A percentile compares a stretch with the other conserved stretches of the same genome.
Evolutionary conservation across 257 asterid species (phyloP).

Genomic region (Galeopsis tetrahit): DNA sequence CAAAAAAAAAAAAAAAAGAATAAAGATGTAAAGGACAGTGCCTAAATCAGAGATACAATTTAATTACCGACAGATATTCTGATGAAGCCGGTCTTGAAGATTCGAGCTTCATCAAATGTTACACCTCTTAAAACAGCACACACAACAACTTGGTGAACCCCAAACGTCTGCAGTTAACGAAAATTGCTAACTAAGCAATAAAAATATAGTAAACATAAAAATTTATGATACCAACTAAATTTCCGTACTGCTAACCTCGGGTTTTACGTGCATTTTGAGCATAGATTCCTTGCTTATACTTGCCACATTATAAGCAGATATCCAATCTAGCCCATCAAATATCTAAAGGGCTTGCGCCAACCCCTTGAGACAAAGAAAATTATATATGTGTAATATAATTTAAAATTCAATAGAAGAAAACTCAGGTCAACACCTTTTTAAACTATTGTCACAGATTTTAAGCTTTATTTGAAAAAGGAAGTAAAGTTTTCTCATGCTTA

Average conservation of each 20-base stretch:
- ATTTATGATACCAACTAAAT: conserved; percentile 19
- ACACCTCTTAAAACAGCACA: conserved; percentile 94
- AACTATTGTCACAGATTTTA: not conserved
- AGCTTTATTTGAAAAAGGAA: not conserved
- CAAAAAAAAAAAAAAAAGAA: too few relatives aligned
- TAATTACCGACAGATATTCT: conserved; percentile 86
- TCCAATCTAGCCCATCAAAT: conserved; percentile 68
- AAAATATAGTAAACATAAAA: not conserved
- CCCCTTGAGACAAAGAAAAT: too few relatives aligned
- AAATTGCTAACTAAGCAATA: conserved; percentile 2
- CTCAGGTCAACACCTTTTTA: conserved; percentile 5
- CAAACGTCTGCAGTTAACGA: conserved; percentile 60
- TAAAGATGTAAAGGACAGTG: not conserved
- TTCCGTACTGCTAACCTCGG: conserved; percentile 54
- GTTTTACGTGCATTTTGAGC: conserved; percentile 72
- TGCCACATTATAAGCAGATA: conserved; percentile 74
- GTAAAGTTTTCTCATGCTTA: not conserved
- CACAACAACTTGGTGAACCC: conserved; percentile 79
- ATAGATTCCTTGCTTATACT: too few relatives aligned
- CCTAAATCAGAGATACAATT: conserved; percentile 17
- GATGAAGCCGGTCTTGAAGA: conserved; percentile 95
- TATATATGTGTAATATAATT: conserved; percentile 44
- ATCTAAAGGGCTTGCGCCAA: too few relatives aligned
- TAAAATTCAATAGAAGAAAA: too few relatives aligned
- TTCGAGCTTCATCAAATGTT: conserved; percentile 80